phyloP scores from a whole-genome alignment of 2,329 filamentous ascomycete genomes.

The Colletotrichum musae region DNA sequence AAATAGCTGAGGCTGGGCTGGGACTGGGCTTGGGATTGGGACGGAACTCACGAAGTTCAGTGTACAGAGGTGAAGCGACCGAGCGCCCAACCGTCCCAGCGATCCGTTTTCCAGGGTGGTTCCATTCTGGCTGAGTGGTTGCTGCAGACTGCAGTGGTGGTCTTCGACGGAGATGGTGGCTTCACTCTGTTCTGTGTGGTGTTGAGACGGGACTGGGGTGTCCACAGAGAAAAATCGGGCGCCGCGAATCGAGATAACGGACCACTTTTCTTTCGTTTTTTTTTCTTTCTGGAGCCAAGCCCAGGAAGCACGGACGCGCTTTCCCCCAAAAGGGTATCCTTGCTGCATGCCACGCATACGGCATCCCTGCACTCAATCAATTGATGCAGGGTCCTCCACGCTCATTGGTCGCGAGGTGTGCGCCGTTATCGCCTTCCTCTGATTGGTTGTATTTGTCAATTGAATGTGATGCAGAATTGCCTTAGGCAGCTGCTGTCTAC shows the following conservation, averaged over 20 bases:
- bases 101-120: constrained; percentile 19
- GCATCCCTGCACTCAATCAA: constrained; percentile 32
- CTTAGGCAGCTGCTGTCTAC: constrained; percentile 23
- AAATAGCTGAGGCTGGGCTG: not conserved
- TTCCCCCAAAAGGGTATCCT: constrained; percentile 20
- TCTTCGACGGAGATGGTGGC: too few species aligned
- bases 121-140: too few species aligned
- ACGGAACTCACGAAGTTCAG: not conserved
- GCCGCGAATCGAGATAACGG: constrained; percentile 33
- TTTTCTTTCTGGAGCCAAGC: not conserved
- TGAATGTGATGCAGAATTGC: constrained; percentile 16
- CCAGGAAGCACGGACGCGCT: constrained; percentile 29
- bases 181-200: too few species aligned
- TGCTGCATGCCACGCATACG: constrained; percentile 32
- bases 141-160: not conserved
- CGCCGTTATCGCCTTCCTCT: constrained; percentile 18
- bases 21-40: not conserved
- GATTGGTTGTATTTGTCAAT: constrained; percentile 15
- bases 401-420: constrained; percentile 13
- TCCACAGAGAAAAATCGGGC: constrained; percentile 14
- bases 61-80: too few species aligned
- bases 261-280: constrained; percentile 13
- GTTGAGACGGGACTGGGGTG: not conserved
- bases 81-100: not conserved
- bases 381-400: constrained; percentile 31